These are phyloP conservation scores for Cyberlindnera bimundalis DNA, from an alignment of 805 yeast species.

Conservation along the genomic window DNA sequence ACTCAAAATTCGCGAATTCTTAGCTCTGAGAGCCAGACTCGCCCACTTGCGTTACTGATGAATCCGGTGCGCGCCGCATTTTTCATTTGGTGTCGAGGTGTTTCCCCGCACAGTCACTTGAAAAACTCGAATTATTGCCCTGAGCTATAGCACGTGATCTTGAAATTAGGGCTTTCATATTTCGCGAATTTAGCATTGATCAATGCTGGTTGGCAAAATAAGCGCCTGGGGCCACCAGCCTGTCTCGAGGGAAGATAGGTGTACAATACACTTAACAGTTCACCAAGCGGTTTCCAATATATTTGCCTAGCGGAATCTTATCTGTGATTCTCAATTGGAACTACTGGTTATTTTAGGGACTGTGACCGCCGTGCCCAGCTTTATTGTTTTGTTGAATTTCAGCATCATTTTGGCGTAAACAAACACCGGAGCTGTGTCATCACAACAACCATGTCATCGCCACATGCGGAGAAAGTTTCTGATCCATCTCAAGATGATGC, in stretches of 20 bases:
- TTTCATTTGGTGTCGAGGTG: slow-evolving; percentile 9
- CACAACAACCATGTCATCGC: slow-evolving; percentile 2
- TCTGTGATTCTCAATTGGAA: neutral
- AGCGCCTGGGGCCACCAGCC: too few relatives aligned
- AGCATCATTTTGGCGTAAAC: neutral
- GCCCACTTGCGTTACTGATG: neutral
- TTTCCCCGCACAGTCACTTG: neutral
- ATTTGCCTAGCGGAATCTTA: neutral
- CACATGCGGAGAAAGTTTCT: neutral
- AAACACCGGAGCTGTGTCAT: neutral
- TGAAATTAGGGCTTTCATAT: neutral
- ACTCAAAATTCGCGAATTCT: slow-evolving; percentile 3
- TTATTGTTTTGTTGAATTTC: too few relatives aligned
- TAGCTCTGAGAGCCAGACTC: neutral
- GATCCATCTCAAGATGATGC: neutral
- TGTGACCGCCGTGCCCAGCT: too few relatives aligned
- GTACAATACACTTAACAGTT: too few relatives aligned
- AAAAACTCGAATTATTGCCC: neutral
- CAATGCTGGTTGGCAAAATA: neutral
- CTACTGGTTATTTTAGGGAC: neutral
- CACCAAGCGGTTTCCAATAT: neutral
- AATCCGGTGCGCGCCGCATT: slow-evolving; percentile 1
- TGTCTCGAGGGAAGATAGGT: too few relatives aligned
- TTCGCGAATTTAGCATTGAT: slow-evolving; percentile 1
- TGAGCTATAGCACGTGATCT: neutral